phyloP scores from a whole-genome alignment of 306 rosid species.

The Medicago arabica region DNA sequence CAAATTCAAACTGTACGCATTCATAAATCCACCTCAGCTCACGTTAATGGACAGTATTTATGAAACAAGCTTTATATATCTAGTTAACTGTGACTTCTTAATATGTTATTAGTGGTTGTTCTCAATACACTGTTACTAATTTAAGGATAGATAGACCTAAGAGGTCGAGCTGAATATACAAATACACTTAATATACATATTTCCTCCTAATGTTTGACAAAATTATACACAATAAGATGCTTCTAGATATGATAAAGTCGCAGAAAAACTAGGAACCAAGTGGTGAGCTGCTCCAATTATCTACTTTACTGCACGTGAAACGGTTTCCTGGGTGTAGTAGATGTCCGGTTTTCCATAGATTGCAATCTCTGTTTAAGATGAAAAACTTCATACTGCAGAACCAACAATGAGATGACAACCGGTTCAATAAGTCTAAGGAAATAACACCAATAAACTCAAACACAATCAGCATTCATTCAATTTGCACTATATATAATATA shows the following conservation, averaged over 20 bases:
- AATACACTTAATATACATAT: neutral
- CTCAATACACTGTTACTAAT: neutral
- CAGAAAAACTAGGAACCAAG: neutral
- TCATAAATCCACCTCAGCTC: neutral
- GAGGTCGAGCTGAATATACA: neutral
- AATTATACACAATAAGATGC: conserved; percentile 16
- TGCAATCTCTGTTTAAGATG: conserved; percentile 96
- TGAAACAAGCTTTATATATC: neutral
- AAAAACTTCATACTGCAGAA: conserved; percentile 79
- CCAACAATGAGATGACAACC: neutral
- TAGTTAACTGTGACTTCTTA: neutral
- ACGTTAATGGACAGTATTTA: neutral
- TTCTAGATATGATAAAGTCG: conserved; percentile 10
- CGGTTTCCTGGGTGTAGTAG: conserved; percentile 92
- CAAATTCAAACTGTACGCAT: neutral
- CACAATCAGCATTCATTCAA: neutral
- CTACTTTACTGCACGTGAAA: conserved; percentile 61
- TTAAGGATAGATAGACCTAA: neutral
- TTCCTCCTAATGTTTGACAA: conserved; percentile 8
- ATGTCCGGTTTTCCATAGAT: conserved; percentile 86
- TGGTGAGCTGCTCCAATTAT: neutral
- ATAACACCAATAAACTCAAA: neutral
- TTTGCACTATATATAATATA: neutral
- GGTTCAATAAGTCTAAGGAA: neutral
- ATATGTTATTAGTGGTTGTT: conserved; percentile 3